Base-by-base conservation (phyloP, 116 monocot genomes). In the Cymodocea nodosa region DNA sequence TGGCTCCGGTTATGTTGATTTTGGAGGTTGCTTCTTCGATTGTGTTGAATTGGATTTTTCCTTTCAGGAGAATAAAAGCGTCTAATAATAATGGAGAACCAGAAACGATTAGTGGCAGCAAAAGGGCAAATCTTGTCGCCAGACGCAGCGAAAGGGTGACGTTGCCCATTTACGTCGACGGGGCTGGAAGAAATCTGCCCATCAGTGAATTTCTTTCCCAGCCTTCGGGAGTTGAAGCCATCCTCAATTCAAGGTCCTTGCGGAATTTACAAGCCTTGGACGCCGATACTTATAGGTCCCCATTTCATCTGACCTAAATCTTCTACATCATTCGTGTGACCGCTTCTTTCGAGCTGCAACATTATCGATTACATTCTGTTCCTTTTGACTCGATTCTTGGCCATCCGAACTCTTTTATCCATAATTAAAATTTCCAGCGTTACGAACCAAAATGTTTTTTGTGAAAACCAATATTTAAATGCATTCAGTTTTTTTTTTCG, bases 161-260 rank as follows among this genome's bases (percentile, higher is more conserved):
- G 24, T 64, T 85, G 10, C 79, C 81, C 2, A 11, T 57, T 40
- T 76, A 63, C 40, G 20, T 10, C 8, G 59, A 63, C 39, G 20
- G 14, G 7, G 59, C 58, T 2, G 50, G 50, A 22, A n/a, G 35
- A 23, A 67, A 61, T 35, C 49, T n/a, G 18, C 48, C 71, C 7
- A 69, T 85, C 18, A 52, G 76, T 4, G 77, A 81, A 51, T 85
- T 85, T 71, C 71, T 85, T 35, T 34, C 23, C 2, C 79, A 85
- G 22, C 82, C 71, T 3, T 79, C 82, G 0, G 85, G 85, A 7
- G 65, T 79, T 40, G 74, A 82, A 40, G 53, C 82, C 5, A 54
- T 85, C 34, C 68, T 85, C 56, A 85, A 85, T 65, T 69, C 40
- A 50, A 76, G 74, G 17, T 60, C 82, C 1, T 60, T 85, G 56